Base-by-base conservation (phyloP, 2,329 filamentous ascomycete species). In the Cryphonectria carpinicola region DNA sequence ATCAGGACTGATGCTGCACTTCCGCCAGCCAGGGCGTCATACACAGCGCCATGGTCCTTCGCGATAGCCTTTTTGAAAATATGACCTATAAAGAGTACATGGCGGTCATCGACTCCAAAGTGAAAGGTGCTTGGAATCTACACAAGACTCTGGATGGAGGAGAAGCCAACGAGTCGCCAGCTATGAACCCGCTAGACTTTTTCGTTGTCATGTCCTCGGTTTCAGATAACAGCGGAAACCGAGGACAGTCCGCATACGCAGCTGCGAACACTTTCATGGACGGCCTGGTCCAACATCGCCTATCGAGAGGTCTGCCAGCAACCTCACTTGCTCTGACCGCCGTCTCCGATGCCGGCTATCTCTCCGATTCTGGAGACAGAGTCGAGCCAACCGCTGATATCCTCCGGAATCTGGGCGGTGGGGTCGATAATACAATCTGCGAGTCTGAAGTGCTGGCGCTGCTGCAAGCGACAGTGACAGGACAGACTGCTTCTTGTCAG, bases 381-480 rank as follows among this genome's bases (percentile, higher is more conserved):
- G 68, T 80, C 0, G 84, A 86, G 56, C 84, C 84, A 74, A 86
- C 85, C 43, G 78, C 76, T 37, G 80, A 82, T 67, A 80, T 82
- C 0, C 79, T 80, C 2, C 76, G 80, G 14, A 82, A 83, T 32
- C 78, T 86, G 1, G 82, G 81, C 7, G 84, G 85, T 63, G 82
- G 87, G 17, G 28, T 46, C 73, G 76, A 84, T 49, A 80, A 82
- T 28, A 80, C 79, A 11, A 83, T 89, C 74, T 83, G 81, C 74
- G 84, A 86, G 74, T 82, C 82, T 8, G 87, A 89, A 76, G 85
- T 89, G 0, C 78, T 88, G 1, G 86, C 86, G 0, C 80, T 89
- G 0, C 79, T 89, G 0, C 83, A 82, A 1, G 83, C 85, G 0
- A 85, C 86, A 25, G 84, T 89, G 56, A 81, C 77, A 7, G 86